These are phyloP conservation scores for Neopestalotiopsis clavispora DNA, from an alignment of 2,329 filamentous ascomycete genomes.

Conservation along the genomic window DNA sequence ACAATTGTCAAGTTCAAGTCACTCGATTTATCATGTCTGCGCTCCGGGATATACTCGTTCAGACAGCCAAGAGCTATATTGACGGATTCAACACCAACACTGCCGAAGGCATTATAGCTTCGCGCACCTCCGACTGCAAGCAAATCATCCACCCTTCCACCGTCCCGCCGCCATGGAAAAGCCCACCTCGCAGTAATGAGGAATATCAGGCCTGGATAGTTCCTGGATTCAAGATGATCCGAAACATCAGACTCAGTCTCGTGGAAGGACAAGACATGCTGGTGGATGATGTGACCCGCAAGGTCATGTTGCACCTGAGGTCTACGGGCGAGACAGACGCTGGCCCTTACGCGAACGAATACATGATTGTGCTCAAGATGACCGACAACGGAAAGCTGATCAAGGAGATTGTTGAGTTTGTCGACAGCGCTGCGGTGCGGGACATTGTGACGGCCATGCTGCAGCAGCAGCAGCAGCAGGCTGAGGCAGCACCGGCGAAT, in stretches of 20 bases:
- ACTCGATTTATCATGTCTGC: not conserved
- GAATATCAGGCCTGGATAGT: slow-evolving; percentile 11
- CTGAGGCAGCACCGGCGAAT: not conserved
- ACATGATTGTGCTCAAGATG: slow-evolving; percentile 26
- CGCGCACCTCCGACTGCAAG: slow-evolving; percentile 20
- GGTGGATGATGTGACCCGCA: slow-evolving; percentile 25
- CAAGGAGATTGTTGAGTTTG: slow-evolving; percentile 28
- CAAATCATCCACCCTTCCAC: slow-evolving; percentile 10
- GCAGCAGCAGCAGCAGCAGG: not conserved
- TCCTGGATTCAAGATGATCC: slow-evolving; percentile 17
- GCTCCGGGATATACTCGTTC: not conserved
- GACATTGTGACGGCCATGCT: not conserved
- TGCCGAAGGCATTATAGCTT: slow-evolving; percentile 21
- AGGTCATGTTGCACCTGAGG: slow-evolving; percentile 26
- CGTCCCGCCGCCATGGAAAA: slow-evolving; percentile 5
- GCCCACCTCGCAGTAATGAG: slow-evolving; percentile 11
- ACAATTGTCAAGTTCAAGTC: not conserved
- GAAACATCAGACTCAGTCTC: slow-evolving; percentile 6
- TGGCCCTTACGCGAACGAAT: slow-evolving; percentile 29
- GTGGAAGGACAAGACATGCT: slow-evolving; percentile 21
- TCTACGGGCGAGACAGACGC: slow-evolving; percentile 23
- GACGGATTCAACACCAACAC: slow-evolving; percentile 22
- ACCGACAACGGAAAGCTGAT: slow-evolving; percentile 25
- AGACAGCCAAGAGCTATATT: not conserved
- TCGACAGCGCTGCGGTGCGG: slow-evolving; percentile 16